Base-by-base conservation (phyloP, 805 yeast species). In the Helenozyma rhizophorensis region DNA sequence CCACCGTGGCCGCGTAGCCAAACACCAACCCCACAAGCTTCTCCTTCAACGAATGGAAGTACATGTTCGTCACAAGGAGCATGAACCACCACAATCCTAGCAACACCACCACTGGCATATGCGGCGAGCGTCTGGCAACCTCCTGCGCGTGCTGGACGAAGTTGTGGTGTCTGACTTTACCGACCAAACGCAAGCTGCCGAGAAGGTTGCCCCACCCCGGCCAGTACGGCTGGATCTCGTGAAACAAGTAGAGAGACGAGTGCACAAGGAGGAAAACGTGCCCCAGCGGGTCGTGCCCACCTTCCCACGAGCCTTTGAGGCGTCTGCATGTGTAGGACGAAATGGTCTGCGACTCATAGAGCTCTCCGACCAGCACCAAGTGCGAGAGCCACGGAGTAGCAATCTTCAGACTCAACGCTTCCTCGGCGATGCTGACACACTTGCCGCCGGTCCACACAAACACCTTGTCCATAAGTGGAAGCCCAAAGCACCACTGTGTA, bases 261-360 rank as follows among this genome's bases (percentile, higher is more conserved):
- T 81, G 83, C 4, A 81, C 71, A 27, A 90, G 62, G 25, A 93
- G 55, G 48, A 89, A 93, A 1, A 86, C 81, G 53, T 93, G 98
- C 0, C 98, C 98, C 40, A 90, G 81, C 4, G 97, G 96, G 61
- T 93, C 98, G 53, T 87, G 96, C 0, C 98, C 98, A 1, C 96
- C 97, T 82, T 31, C 79, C 87, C 50, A 73, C 18, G 39, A 52
- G 32, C 54, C 93, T 58, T 54, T 93, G 74, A 63, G 37, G 25
- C 43, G 42, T 14, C 67, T 49, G 48, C 72, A 67, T 12, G 48
- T 43, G 32, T 51, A 53, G 8, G 70, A 65, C 6, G 63, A 46
- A 9, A 66, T 47, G 3, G 26, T 11, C 6, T 25, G 33, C 4
- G 55, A 44, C 32, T 52, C 55, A 30, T 37, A 45, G n/a, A 27